Evolutionary conservation across 2,329 filamentous ascomycete species (phyloP).

Genomic region (Ascochyta lentis): DNA sequence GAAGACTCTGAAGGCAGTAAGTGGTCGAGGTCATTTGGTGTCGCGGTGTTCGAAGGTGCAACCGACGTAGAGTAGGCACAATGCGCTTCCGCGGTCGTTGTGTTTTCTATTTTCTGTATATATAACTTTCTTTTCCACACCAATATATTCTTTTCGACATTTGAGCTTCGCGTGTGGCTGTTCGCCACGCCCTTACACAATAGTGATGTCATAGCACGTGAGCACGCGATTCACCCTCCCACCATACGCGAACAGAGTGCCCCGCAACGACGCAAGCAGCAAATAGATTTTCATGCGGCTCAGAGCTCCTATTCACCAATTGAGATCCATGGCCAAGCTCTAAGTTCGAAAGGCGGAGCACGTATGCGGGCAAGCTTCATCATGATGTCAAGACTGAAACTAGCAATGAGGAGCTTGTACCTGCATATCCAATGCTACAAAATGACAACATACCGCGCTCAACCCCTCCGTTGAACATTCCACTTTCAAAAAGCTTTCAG

Average conservation of each 20-base stretch:
- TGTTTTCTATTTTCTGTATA: no score
- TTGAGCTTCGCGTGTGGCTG: neutral
- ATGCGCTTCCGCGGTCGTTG: no score
- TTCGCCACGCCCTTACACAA: no score
- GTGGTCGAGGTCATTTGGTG: slow-evolving; percentile 17
- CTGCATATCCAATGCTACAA: slow-evolving; percentile 17
- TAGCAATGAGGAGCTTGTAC: slow-evolving; percentile 14
- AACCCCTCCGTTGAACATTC: neutral
- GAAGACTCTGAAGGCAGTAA: slow-evolving; percentile 20
- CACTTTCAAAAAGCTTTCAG: neutral
- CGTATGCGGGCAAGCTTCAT: slow-evolving; percentile 12
- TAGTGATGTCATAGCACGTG: slow-evolving; percentile 18
- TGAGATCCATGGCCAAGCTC: neutral
- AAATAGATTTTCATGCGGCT: neutral
- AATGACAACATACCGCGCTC: slow-evolving; percentile 4
- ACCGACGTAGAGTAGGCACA: neutral
- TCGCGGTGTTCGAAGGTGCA: slow-evolving; percentile 22
- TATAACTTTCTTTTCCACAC: no score
- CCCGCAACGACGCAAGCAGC: neutral
- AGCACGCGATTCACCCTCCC: neutral
- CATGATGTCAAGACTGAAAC: slow-evolving; percentile 18
- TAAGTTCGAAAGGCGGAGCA: slow-evolving; percentile 3
- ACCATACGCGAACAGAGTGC: neutral
- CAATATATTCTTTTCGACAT: neutral
- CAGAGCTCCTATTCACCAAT: neutral